Percentiles rank a stretch among this genome's conserved stretches.
Conservation (phyloP, 2,329 filamentous ascomycete species). For the Pseudogymnoascus sp. region DNA sequence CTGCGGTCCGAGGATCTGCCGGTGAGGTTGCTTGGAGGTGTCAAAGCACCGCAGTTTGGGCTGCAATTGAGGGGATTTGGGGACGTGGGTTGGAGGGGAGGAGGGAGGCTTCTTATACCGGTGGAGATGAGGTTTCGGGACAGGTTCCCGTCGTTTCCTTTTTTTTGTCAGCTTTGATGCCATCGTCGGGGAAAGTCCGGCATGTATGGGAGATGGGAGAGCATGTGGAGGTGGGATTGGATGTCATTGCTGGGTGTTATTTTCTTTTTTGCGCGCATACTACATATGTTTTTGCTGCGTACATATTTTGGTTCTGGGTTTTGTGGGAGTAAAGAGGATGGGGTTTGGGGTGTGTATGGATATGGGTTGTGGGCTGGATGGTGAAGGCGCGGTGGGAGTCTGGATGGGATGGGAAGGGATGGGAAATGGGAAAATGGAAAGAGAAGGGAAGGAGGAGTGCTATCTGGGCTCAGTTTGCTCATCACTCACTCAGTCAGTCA, state of each 20-base stretch:
- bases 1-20: not conserved
- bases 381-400: not conserved
- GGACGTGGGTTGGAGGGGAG: not conserved
- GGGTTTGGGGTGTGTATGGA: not conserved
- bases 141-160: not conserved
- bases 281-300: not conserved
- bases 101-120: not conserved
- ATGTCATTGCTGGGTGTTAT: conserved; percentile 1
- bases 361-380: not conserved
- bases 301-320: not conserved
- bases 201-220: not conserved
- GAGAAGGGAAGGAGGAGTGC: conserved; percentile 1
- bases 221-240: not conserved
- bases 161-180: not conserved
- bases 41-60: not conserved
- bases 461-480: not conserved
- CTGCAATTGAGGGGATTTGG: not conserved
- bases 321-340: conserved; percentile 4
- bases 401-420: not conserved
- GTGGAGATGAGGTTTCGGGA: not conserved
- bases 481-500: not conserved
- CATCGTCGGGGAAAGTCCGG: not conserved
- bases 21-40: not conserved
- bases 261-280: not conserved
- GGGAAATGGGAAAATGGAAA: not conserved